These are phyloP conservation scores for Sclerotinia spermophila DNA, from an alignment of 2,329 filamentous ascomycete species.

Conservation along the genomic window DNA sequence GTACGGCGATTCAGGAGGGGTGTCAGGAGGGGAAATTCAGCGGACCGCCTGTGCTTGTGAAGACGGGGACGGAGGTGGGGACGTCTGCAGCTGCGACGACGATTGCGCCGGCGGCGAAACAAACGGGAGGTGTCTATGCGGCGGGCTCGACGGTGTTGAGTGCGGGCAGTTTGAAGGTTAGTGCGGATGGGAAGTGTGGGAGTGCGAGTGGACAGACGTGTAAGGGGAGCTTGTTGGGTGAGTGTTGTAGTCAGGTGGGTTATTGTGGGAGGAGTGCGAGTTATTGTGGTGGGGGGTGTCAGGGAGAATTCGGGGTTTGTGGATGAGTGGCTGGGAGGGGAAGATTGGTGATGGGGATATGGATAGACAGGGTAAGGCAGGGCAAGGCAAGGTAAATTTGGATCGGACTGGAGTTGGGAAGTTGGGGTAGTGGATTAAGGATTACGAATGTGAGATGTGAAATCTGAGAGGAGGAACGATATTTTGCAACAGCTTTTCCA, in stretches of 20 bases:
- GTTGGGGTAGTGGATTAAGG: too few relatives aligned
- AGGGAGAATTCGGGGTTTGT: slow-evolving; percentile 10
- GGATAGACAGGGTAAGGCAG: neutral
- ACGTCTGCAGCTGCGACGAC: neutral
- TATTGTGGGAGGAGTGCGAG: neutral
- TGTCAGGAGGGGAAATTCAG: slow-evolving; percentile 44
- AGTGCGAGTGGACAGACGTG: slow-evolving; percentile 1
- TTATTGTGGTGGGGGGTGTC: slow-evolving; percentile 12
- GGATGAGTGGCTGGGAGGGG: neutral
- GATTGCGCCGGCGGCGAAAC: neutral
- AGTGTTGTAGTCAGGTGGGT: slow-evolving; percentile 12
- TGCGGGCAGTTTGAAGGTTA: neutral
- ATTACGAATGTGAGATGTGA: too few relatives aligned
- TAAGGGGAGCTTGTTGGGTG: slow-evolving; percentile 10
- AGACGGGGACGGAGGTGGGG: neutral
- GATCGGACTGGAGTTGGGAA: too few relatives aligned
- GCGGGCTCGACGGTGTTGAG: neutral
- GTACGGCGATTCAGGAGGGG: slow-evolving; percentile 45
- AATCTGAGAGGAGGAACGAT: too few relatives aligned
- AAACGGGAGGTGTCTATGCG: neutral
- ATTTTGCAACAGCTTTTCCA: too few relatives aligned
- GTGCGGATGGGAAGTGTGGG: slow-evolving; percentile 15
- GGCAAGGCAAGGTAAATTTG: too few relatives aligned
- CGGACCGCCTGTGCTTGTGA: slow-evolving; percentile 42
- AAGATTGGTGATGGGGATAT: neutral